A percentile compares a stretch with the other conserved stretches of the same genome.
These are phyloP conservation scores for Stygiomarasmius scandens DNA, from an alignment of 1,284 basidiomycete genomes.

Conservation along the genomic window DNA sequence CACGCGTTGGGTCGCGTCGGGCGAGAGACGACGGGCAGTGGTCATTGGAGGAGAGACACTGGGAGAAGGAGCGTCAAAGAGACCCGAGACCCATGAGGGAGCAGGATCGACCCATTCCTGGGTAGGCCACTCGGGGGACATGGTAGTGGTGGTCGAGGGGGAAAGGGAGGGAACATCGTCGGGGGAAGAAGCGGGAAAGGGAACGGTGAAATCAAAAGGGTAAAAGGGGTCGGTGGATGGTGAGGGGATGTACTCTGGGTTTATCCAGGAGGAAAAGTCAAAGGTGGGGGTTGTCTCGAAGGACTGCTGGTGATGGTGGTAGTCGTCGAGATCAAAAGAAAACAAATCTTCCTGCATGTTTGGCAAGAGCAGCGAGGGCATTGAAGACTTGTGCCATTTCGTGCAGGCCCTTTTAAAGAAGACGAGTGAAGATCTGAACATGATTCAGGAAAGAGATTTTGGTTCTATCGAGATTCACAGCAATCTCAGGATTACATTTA, in stretches of 20 bases:
- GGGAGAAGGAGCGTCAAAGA: slow-evolving; percentile 50
- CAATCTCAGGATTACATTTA: slow-evolving; percentile 35
- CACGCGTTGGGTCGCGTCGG: slow-evolving; percentile 43
- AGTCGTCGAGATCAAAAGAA: slow-evolving; percentile 36
- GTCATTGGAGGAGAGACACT: slow-evolving; percentile 34
- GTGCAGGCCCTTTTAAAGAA: slow-evolving; percentile 52
- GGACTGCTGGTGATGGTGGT: slow-evolving; percentile 21
- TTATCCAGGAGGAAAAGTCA: slow-evolving; percentile 39
- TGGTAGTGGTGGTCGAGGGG: slow-evolving; percentile 45
- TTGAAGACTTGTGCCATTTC: slow-evolving; percentile 26
- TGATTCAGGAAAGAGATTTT: no score
- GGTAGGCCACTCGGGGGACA: slow-evolving; percentile 71
- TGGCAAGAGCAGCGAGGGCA: slow-evolving; percentile 46
- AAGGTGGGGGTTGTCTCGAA: no score
- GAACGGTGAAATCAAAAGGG: slow-evolving; percentile 38
- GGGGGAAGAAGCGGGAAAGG: slow-evolving; percentile 37
- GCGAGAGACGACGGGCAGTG: slow-evolving; percentile 44
- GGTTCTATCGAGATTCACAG: no score
- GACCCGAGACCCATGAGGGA: slow-evolving; percentile 64
- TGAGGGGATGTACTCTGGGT: slow-evolving; percentile 35
- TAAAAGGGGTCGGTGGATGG: slow-evolving; percentile 47
- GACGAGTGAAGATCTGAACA: no score
- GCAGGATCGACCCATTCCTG: slow-evolving; percentile 30
- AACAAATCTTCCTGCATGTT: slow-evolving; percentile 45
- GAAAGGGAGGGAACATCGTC: slow-evolving; percentile 39